phyloP scores from a whole-genome alignment of 768 basidiomycete species.

The Mycena kentingensis region DNA sequence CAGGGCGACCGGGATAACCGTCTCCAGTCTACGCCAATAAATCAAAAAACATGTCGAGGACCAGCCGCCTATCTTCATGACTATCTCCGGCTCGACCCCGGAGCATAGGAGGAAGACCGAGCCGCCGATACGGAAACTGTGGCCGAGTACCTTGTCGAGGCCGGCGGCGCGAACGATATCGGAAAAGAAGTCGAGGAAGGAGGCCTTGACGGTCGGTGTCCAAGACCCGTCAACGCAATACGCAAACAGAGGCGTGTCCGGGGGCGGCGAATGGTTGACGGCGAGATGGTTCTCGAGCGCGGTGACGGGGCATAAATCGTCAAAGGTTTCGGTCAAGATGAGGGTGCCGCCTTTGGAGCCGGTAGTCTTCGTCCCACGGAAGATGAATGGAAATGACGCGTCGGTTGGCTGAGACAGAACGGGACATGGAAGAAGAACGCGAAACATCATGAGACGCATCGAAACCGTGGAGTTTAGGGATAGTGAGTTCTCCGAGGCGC shows the following conservation, averaged over 20 bases:
- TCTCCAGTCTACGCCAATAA: conserved; percentile 16
- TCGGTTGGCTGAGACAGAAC: background rate
- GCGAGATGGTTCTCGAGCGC: conserved; percentile 18
- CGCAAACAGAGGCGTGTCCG: conserved; percentile 14
- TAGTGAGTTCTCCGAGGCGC: background rate
- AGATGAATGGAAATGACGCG: conserved; percentile 5
- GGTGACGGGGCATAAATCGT: conserved; percentile 18
- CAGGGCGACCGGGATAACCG: conserved; percentile 6
- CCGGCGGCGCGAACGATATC: background rate
- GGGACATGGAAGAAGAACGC: background rate
- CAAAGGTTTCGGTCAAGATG: conserved; percentile 11
- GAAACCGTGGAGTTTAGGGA: background rate
- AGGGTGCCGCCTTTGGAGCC: background rate
- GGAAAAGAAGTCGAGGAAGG: background rate
- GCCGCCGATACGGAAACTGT: conserved; percentile 18
- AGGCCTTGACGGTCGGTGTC: background rate
- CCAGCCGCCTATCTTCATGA: conserved; percentile 15
- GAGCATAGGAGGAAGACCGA: background rate
- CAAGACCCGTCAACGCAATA: background rate
- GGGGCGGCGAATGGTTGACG: conserved; percentile 5
- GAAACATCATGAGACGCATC: background rate
- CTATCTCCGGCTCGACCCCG: conserved; percentile 2
- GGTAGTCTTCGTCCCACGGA: conserved; percentile 22
- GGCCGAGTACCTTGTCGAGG: conserved; percentile 6
- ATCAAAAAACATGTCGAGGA: conserved; percentile 11